phyloP scores from a whole-genome alignment of 306 rosid genomes.

The Albizia julibrissin region DNA sequence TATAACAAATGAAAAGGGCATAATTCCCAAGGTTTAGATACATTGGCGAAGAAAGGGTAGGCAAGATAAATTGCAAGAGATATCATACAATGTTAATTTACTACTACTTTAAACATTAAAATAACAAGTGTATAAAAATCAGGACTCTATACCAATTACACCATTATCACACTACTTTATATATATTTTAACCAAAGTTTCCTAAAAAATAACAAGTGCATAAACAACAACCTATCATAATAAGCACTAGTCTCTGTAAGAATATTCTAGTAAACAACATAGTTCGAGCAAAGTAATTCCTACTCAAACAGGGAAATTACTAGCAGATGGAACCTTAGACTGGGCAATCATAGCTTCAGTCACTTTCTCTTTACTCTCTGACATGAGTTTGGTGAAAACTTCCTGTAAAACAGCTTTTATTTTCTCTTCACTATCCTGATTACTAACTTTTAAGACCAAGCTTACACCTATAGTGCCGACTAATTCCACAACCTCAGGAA shows the following conservation, averaged over 20 bases:
- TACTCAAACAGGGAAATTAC: not conserved
- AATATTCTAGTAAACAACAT: not conserved
- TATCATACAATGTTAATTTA: not conserved
- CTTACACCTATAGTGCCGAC: slow-evolving; percentile 61
- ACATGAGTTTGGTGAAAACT: slow-evolving; percentile 81
- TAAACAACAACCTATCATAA: too few species aligned
- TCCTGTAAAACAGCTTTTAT: slow-evolving; percentile 58
- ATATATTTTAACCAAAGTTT: slow-evolving; percentile 16
- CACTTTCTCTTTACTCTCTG: slow-evolving; percentile 61
- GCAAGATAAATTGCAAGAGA: not conserved
- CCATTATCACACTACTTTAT: not conserved
- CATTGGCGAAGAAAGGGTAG: not conserved
- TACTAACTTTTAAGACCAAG: slow-evolving; percentile 48
- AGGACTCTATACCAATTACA: not conserved
- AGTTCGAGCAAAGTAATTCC: not conserved
- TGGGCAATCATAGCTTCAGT: too few species aligned
- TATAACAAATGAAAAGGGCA: too few species aligned
- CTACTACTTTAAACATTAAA: not conserved
- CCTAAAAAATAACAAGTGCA: slow-evolving; percentile 10
- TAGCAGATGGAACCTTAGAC: too few species aligned
- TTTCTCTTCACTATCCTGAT: slow-evolving; percentile 55
- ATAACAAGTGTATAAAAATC: not conserved
- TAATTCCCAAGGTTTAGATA: slow-evolving; percentile 11
- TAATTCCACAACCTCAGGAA: slow-evolving; percentile 78
- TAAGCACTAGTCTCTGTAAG: not conserved